Percentiles rank a stretch among this genome's conserved stretches.
Conservation (phyloP, 2,329 filamentous ascomycete species). For the Fusarium sp. region DNA sequence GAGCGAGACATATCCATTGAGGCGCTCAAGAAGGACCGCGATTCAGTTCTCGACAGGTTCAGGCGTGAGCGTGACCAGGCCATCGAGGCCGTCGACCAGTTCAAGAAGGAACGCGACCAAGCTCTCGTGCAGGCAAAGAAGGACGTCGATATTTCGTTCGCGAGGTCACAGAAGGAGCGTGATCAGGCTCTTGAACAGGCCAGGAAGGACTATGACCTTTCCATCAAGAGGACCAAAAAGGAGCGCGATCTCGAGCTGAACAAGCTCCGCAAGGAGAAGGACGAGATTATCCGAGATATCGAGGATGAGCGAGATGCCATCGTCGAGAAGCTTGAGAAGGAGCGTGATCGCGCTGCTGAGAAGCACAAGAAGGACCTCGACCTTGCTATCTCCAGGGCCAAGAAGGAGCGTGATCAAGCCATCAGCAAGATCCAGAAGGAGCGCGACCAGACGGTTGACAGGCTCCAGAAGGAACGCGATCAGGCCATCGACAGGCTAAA, state of each 20-base stretch:
- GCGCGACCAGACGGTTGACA: slow-evolving; percentile 34
- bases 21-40: slow-evolving; percentile 24
- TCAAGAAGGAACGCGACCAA: slow-evolving; percentile 23
- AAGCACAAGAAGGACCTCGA: slow-evolving; percentile 41
- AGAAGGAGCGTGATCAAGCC: slow-evolving; percentile 40
- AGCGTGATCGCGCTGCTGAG: slow-evolving; percentile 28
- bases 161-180: slow-evolving; percentile 32
- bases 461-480: slow-evolving; percentile 37
- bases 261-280: slow-evolving; percentile 33
- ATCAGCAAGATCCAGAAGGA: slow-evolving; percentile 37
- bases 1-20: slow-evolving; percentile 32
- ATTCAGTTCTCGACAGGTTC: slow-evolving; percentile 1
- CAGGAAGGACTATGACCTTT: slow-evolving; percentile 32
- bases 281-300: slow-evolving; percentile 32
- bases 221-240: slow-evolving; percentile 29
- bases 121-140: slow-evolving; percentile 3
- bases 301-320: slow-evolving; percentile 36
- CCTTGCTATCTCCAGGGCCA: slow-evolving; percentile 32
- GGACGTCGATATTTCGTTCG: slow-evolving; percentile 11
- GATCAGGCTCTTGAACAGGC: slow-evolving; percentile 33
- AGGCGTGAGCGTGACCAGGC: slow-evolving; percentile 21
- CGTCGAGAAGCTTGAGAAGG: slow-evolving; percentile 34
- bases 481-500: slow-evolving; percentile 32
- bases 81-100: slow-evolving; percentile 19
- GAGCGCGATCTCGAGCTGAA: slow-evolving; percentile 31